These are phyloP conservation scores for Apophysomyces elegans DNA, from an alignment of 371 early-diverging fungal species.

Conservation along the genomic window DNA sequence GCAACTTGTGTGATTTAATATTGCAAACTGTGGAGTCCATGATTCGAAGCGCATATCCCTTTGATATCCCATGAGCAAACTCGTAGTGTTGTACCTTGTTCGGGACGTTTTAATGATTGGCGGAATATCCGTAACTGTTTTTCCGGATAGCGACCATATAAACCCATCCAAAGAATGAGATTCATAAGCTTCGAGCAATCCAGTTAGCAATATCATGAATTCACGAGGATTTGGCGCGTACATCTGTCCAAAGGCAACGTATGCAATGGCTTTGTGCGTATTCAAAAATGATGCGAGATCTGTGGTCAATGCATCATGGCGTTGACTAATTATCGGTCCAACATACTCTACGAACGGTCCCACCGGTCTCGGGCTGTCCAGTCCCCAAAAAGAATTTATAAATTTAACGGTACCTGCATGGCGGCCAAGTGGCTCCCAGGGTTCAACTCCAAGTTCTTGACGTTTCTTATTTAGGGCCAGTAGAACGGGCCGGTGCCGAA, in stretches of 20 bases:
- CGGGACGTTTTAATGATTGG: neutral
- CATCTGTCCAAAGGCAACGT: constrained; percentile 43
- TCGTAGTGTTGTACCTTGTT: neutral
- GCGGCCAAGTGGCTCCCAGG: constrained; percentile 14
- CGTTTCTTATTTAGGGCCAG: constrained; percentile 13
- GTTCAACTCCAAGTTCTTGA: constrained; percentile 10
- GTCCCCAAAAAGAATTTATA: constrained; percentile 29
- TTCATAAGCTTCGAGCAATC: constrained; percentile 8
- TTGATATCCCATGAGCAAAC: neutral
- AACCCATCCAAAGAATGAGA: constrained; percentile 38
- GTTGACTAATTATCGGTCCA: constrained; percentile 37
- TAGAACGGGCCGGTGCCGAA: constrained; percentile 13
- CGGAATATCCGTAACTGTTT: neutral
- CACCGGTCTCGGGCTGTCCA: constrained; percentile 35
- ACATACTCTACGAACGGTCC: constrained; percentile 40
- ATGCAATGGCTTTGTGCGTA: constrained; percentile 23
- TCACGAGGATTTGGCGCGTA: constrained; percentile 15
- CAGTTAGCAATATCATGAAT: constrained; percentile 1
- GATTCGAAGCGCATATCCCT: neutral
- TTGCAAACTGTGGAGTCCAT: neutral
- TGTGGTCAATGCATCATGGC: constrained; percentile 14
- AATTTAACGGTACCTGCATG: constrained; percentile 29
- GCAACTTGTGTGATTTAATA: constrained; percentile 11
- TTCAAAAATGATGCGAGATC: constrained; percentile 20
- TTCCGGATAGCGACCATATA: constrained; percentile 27